Base-by-base conservation (phyloP, 257 asterid genomes). In the Solanum chilense region DNA sequence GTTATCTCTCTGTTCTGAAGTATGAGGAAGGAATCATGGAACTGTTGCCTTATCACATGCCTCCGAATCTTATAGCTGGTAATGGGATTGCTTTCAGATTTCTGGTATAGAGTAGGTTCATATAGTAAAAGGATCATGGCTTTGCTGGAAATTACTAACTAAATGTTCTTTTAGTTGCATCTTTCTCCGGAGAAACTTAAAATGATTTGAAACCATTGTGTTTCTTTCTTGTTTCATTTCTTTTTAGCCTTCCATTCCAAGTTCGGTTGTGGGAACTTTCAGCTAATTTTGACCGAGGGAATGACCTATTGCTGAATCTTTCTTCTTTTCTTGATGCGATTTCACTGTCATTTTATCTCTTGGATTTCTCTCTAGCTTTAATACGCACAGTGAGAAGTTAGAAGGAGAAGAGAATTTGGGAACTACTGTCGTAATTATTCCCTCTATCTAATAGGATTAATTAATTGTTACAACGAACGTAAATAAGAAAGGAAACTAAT, bases 11-110 rank as follows among this genome's bases (percentile, higher is more conserved):
- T 58, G 95, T 92, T 91, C 90, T 95, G 89, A 97, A 97, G 93
- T 95, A 94, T 78, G 95, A 96, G 89, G 90, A 91, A 90, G 86
- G 93, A 75, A 88, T 87, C 83, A 89, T 97, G 86, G 86, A 92
- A 90, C 98, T 90, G 33, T 87, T 97, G 75, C 93, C 97, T 29
- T 97, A 97, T 90, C 92, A 97, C 69, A 77, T 96, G 87, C 97
- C 98, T 87, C 93, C 99, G 70, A 95, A 97, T 90, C 92, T 94
- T 90, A 89, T 96, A 85, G 93, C 98, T 86, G 99, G 99, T 96
- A 94, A 91, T 62, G 86, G 58, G 70, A 88, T 88, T 83, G 88
- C 88, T 88, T 44, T 45, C 27, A 80, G 84, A 80, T 47, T 27
- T 47, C 89, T 78, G 78, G 75, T 80, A 21, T 47, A 47, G 29